Conservation (phyloP, 148 eudicot genomes). For the Vaccinium myrtillus region DNA sequence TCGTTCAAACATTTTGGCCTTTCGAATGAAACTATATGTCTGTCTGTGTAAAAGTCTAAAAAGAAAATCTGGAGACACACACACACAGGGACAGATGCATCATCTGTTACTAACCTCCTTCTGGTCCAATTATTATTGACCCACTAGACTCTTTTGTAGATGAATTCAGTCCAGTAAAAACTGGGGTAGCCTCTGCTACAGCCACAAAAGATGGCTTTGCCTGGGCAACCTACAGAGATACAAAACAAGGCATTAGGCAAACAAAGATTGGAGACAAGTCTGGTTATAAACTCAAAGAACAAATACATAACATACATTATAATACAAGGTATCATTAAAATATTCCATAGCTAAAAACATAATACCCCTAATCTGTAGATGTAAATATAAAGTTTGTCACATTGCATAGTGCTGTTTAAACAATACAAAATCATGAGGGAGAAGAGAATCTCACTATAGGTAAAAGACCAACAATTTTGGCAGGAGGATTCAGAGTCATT, state of each 20-base stretch:
- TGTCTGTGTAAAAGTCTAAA: not conserved
- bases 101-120: conserved; percentile 74
- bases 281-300: not conserved
- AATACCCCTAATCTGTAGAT: not conserved
- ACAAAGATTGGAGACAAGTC: not conserved
- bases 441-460: conserved; percentile 61
- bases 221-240: conserved; percentile 47
- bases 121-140: conserved; percentile 84
- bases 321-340: not conserved
- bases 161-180: conserved; percentile 47
- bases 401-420: not conserved
- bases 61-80: not conserved
- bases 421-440: conserved; percentile 8
- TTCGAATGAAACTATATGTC: not conserved
- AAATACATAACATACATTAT: not conserved
- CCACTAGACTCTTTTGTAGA: conserved; percentile 50
- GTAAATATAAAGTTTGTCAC: not conserved
- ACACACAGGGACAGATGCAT: not conserved
- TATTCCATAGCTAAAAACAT: not conserved
- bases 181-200: conserved; percentile 80
- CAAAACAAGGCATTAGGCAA: conserved; percentile 7
- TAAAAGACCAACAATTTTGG: conserved; percentile 44
- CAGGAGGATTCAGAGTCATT: conserved; percentile 74
- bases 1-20: not conserved
- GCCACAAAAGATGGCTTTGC: conserved; percentile 77